Evolutionary conservation across 305 asterid species (phyloP).

Genomic region (Rubia balearica): DNA sequence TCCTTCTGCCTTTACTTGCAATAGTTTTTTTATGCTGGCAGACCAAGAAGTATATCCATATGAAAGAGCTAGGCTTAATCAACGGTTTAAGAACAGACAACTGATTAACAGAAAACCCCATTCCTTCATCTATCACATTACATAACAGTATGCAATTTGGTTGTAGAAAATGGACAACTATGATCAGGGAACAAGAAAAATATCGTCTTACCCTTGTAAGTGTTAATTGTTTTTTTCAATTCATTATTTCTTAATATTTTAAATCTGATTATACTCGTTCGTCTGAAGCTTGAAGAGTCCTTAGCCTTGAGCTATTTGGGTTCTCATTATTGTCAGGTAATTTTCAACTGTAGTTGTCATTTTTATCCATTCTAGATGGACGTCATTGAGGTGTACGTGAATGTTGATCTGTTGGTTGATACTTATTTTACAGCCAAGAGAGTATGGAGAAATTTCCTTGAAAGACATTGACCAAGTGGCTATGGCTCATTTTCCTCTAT

Average conservation of each 20-base stretch:
- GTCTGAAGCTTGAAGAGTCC: slow-evolving; percentile 72
- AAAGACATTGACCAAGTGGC: slow-evolving; percentile 88
- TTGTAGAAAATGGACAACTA: slow-evolving; percentile 88
- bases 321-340: slow-evolving; percentile 92
- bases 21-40: background rate
- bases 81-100: background rate
- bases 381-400: slow-evolving; percentile 11
- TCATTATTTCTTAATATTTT: slow-evolving; percentile 16
- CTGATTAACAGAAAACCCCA: background rate
- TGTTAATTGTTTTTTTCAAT: slow-evolving; percentile 18
- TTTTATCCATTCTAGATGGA: slow-evolving; percentile 10
- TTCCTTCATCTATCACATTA: slow-evolving; percentile 5
- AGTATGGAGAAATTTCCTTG: slow-evolving; percentile 55
- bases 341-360: slow-evolving; percentile 18
- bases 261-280: slow-evolving; percentile 26
- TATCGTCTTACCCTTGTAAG: slow-evolving; percentile 89
- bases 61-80: background rate
- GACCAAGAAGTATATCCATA: background rate
- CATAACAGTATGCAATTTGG: slow-evolving; percentile 14
- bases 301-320: slow-evolving; percentile 84
- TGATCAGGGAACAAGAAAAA: slow-evolving; percentile 90
- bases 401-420: slow-evolving; percentile 26
- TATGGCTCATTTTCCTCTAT: slow-evolving; percentile 80
- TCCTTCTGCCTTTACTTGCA: slow-evolving; percentile 5
- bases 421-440: slow-evolving; percentile 55